Evolutionary conservation across 129 eudicot genomes (phyloP).

Genomic region (Oenanthe sinensis): DNA sequence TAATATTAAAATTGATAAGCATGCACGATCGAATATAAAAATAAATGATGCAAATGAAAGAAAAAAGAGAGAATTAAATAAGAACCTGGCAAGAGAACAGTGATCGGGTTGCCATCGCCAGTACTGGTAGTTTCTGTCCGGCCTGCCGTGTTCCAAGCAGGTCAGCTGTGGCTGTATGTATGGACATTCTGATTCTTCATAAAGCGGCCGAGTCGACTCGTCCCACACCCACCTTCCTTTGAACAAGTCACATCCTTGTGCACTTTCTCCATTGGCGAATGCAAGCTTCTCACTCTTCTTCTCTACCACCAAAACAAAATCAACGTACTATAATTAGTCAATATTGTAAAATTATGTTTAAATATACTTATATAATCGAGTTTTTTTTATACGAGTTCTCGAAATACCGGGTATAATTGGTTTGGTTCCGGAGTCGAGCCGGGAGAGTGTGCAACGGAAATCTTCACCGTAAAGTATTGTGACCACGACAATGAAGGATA

Average conservation of each 20-base stretch:
- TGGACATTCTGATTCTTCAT: constrained; percentile 83
- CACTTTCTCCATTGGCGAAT: constrained; percentile 36
- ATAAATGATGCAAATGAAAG: neutral
- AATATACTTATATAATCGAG: neutral
- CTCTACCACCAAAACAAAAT: constrained; percentile 23
- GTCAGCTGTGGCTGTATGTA: constrained; percentile 85
- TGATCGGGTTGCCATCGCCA: constrained; percentile 94
- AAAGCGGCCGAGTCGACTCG: constrained; percentile 51
- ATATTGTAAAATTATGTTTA: neutral
- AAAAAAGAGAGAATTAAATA: neutral
- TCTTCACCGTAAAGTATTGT: constrained; percentile 63
- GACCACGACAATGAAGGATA: constrained; percentile 60
- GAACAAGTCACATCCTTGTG: constrained; percentile 50
- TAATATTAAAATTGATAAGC: too few species aligned
- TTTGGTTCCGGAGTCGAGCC: constrained; percentile 16
- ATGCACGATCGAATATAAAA: too few species aligned
- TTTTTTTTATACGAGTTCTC: constrained; percentile 21
- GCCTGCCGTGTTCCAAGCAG: constrained; percentile 85
- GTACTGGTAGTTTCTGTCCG: constrained; percentile 57
- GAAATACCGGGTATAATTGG: constrained; percentile 21
- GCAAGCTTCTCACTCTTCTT: constrained; percentile 44
- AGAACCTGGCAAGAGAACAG: constrained; percentile 75
- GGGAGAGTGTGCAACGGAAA: constrained; percentile 50
- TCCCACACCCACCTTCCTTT: constrained; percentile 85
- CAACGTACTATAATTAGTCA: neutral